phyloP scores from a whole-genome alignment of 345 rosid genomes.

The Luvunga scandens region DNA sequence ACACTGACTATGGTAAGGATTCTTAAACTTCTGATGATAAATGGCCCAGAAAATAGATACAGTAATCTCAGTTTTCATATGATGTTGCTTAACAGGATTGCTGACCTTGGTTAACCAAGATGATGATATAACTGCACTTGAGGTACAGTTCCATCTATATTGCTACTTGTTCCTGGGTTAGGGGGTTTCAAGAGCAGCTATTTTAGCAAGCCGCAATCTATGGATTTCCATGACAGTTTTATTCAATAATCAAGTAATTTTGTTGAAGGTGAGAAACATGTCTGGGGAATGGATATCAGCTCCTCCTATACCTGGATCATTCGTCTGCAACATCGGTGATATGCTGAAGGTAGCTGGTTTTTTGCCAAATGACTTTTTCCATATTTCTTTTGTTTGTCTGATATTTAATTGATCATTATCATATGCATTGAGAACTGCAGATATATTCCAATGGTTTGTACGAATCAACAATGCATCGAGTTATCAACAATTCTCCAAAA shows the following conservation, averaged over 20 bases:
- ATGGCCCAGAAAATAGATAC: neutral
- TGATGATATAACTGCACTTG: conserved; percentile 75
- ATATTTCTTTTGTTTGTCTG: neutral
- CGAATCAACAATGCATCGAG: conserved; percentile 74
- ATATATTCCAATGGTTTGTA: conserved; percentile 78
- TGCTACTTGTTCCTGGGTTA: neutral
- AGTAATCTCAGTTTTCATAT: neutral
- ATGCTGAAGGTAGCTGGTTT: conserved; percentile 69
- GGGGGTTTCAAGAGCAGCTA: neutral
- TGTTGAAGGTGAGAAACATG: conserved; percentile 67
- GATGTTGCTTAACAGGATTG: conserved; percentile 40
- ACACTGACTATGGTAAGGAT: conserved; percentile 80
- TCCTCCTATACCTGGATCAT: conserved; percentile 74
- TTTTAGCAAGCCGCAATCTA: neutral
- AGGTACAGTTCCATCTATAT: conserved; percentile 31
- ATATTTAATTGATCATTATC: neutral
- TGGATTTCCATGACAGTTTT: too few species aligned
- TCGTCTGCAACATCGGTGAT: conserved; percentile 92
- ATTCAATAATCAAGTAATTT: neutral
- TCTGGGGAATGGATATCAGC: conserved; percentile 88
- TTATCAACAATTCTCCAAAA: conserved; percentile 53
- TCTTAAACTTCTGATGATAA: neutral
- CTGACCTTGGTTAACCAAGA: conserved; percentile 86
- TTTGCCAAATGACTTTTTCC: neutral
- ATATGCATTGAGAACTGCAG: conserved; percentile 33